phyloP scores from a whole-genome alignment of 306 rosid species.

The Cucurbita ficifolia region DNA sequence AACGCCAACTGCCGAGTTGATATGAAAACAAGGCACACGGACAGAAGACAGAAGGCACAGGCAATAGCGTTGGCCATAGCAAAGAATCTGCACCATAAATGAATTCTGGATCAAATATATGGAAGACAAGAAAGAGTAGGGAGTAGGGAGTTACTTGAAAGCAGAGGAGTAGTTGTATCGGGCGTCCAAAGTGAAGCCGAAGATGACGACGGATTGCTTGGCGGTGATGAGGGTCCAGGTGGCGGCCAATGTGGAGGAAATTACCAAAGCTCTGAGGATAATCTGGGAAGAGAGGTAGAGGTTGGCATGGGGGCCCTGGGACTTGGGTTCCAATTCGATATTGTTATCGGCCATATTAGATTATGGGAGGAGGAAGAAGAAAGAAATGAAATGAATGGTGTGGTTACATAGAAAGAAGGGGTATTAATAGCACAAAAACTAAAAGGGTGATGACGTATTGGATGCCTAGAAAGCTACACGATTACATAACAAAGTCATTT shows the following conservation, averaged over 20 bases:
- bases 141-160: not conserved
- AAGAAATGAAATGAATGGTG: too few relatives aligned
- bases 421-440: not conserved
- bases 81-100: conserved; percentile 9
- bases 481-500: too few relatives aligned
- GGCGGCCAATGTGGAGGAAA: conserved; percentile 20
- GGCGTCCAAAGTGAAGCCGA: conserved; percentile 28
- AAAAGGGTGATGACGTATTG: not conserved
- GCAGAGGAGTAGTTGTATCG: conserved; percentile 31
- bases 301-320: not conserved
- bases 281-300: conserved; percentile 18
- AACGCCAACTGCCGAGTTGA: conserved; percentile 6
- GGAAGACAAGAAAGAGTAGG: too few relatives aligned
- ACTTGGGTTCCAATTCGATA: not conserved
- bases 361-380: too few relatives aligned
- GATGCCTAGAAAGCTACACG: not conserved
- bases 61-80: conserved; percentile 32
- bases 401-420: not conserved
- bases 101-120: too few relatives aligned
- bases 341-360: not conserved
- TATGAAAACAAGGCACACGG: conserved; percentile 8
- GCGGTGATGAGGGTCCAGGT: conserved; percentile 24
- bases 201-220: conserved; percentile 15
- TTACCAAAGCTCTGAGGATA: conserved; percentile 16
- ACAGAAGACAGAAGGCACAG: conserved; percentile 18